Conservation (phyloP, 352 stramenopile species). For the Phytophthora nicotianae region DNA sequence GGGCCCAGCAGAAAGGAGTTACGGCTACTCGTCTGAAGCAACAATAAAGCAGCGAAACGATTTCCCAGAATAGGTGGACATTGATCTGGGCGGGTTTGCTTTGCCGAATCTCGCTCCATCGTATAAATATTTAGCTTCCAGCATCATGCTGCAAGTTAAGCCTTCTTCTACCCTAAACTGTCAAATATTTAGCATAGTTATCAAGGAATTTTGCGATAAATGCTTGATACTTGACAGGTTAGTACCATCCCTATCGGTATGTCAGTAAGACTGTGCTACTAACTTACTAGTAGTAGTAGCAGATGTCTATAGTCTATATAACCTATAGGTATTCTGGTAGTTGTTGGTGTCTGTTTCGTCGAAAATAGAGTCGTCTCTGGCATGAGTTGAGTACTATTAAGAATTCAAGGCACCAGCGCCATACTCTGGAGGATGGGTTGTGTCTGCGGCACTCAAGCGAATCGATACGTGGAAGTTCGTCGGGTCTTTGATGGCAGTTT, state of each 20-base stretch:
- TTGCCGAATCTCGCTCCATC: background rate
- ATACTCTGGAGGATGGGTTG: constrained; percentile 53
- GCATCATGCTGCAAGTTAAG: too few relatives aligned
- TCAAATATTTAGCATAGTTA: too few relatives aligned
- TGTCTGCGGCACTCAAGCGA: constrained; percentile 49
- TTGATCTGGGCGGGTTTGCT: background rate
- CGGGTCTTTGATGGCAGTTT: constrained; percentile 63
- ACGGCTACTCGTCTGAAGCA: constrained; percentile 9
- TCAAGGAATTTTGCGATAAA: too few relatives aligned
- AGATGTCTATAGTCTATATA: background rate
- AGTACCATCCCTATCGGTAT: too few relatives aligned
- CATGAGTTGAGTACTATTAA: constrained; percentile 6
- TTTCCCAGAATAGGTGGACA: constrained; percentile 22
- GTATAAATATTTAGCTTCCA: background rate
- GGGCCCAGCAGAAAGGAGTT: constrained; percentile 21
- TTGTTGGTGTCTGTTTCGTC: background rate
- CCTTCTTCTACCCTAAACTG: too few relatives aligned
- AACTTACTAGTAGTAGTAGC: too few relatives aligned
- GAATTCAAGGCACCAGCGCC: background rate
- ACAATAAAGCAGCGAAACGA: constrained; percentile 16
- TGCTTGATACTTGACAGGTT: too few relatives aligned
- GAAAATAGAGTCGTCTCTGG: constrained; percentile 19
- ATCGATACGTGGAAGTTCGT: constrained; percentile 42
- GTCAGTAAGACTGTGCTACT: too few relatives aligned
- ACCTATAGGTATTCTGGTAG: constrained; percentile 1